phyloP scores from a whole-genome alignment of 2,329 filamentous ascomycete genomes.

The Aaosphaeria arxii region DNA sequence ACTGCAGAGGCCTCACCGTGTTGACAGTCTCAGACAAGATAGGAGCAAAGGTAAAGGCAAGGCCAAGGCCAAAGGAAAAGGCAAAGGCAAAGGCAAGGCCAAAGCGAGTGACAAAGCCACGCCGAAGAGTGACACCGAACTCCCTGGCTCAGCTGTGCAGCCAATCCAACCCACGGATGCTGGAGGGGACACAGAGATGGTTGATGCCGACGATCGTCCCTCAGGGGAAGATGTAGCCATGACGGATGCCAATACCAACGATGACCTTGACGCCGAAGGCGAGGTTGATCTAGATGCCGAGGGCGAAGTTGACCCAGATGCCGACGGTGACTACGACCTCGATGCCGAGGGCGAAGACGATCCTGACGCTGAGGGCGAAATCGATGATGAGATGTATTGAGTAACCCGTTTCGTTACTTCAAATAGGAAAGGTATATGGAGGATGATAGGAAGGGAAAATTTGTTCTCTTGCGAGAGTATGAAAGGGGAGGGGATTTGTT shows the following conservation, averaged over 20 bases:
- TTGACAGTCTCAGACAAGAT: no score
- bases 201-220: background rate
- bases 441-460: background rate
- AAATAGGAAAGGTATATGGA: background rate
- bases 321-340: background rate
- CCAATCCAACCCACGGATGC: background rate
- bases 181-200: background rate
- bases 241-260: background rate
- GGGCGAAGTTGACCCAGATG: background rate
- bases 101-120: no score
- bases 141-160: background rate
- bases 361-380: background rate
- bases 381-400: background rate
- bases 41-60: no score
- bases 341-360: background rate
- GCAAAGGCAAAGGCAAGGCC: no score
- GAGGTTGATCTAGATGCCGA: background rate
- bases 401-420: no score
- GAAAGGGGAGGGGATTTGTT: background rate
- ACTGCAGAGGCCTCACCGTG: no score
- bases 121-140: no score
- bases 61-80: no score
- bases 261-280: background rate
- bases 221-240: background rate
- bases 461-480: background rate